Evolutionary conservation across 2,329 filamentous ascomycete genomes (phyloP), one percentile per base, ranked within the genome.

Genomic region (Colletotrichum trifolii): DNA sequence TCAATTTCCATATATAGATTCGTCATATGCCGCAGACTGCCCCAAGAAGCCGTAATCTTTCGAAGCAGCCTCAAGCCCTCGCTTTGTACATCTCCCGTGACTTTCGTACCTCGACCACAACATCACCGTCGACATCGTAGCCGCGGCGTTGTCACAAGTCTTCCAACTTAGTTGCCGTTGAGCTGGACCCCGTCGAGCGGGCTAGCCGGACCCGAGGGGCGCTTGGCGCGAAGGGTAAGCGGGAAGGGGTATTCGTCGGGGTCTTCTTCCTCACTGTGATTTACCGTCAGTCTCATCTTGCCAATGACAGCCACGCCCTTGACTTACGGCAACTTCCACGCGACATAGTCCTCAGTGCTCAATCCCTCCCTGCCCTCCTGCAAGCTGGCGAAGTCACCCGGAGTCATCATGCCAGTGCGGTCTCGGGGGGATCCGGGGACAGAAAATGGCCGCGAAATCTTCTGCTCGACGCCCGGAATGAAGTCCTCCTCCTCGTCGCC

Each of bases 301-400:
- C n/a, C 4, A 33, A 10, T 42, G 12, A 13, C 36, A 13, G n/a
- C 15, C 10, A n/a, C 17, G 9, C 4, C 11, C 35, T 8, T 17
- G 35, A 94, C 94, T 91, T 87, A 98, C 91, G 95, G 96, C 64
- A 98, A 83, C 81, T 96, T 97, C 96, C 96, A 99, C 38, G 95
- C 92, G 73, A 98, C 93, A 77, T 99, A 98, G 75, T 99, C 96
- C 79, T 99, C 96, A 0, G 96, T 98, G 81, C 86, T 96, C 71
- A 99, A 81, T 1, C 95, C 94, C 78, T 99, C 96, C 47, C 91
- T 91, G 48, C 94, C 93, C 79, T 99, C 96, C 79, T 98, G 96
- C 60, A 99, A 83, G 71, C 93, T 97, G 35, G 94, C 96, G 84
- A 98, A 98, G 78, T 99, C 96, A 50, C 96, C 96, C 8, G 96